Evolutionary conservation across 768 basidiomycete genomes (phyloP), one percentile per base, ranked within the genome.

Genomic region (Rhodocollybia butyracea): DNA sequence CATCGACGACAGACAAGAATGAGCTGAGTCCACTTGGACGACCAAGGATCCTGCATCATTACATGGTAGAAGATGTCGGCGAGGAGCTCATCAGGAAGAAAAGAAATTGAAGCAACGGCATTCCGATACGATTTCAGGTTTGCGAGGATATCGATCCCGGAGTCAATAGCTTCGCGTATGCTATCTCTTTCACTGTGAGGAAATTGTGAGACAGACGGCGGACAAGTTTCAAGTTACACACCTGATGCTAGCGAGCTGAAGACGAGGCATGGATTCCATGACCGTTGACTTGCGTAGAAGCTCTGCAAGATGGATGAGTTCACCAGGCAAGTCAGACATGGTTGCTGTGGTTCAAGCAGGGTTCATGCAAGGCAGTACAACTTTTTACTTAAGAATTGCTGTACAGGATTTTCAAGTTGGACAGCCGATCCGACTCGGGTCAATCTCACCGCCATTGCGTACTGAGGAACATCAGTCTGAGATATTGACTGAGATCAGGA

Each of bases 1-100:
- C 51, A 53, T 27, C 40, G 36, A 39, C 51, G 51, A 53, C 51
- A 53, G 21, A 53, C 39, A 11, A 53, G 27, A 4, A 53, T 22
- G 13, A 53, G 21, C 8, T 17, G 21, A 27, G 21, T 22, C 51
- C 51, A 53, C 10, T 8, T 13, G 2, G 38, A 15, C n/a, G 22
- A 41, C 51, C 51, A 53, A 8, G 39, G 17, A 22, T 24, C 41
- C 15, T 31, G 10, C 13, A 53, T 30, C 51, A 53, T 42, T 2
- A 40, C 31, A 8, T 26, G 15, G 38, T 31, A 43, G 51, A 53
- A 53, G 15, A 53, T 42, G 10, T 42, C 38, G 12, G 51, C 10
- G 6, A 53, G 36, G 12, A 53, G 8, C 42, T 53, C 51, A 40
- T 53, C 40, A 11, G 51, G 51, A 29, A 53, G 51, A 32, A 53